Evolutionary conservation across 306 rosid genomes (phyloP).

Genomic region (Glycine latifolia): DNA sequence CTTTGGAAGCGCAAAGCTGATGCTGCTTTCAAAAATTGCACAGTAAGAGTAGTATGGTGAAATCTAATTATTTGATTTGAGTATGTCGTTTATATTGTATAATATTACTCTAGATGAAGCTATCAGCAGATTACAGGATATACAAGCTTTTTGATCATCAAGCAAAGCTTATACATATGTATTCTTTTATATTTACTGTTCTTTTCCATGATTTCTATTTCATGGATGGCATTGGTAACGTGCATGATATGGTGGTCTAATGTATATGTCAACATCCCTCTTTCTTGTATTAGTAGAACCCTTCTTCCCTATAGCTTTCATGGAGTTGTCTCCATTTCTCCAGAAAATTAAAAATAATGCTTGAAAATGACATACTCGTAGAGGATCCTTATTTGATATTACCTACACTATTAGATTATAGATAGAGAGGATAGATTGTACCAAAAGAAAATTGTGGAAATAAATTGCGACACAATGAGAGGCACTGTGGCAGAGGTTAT

Average conservation of each 20-base stretch:
- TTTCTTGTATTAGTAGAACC: constrained; percentile 4
- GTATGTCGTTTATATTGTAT: constrained; percentile 8
- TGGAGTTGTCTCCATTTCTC: neutral
- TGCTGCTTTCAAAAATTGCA: constrained; percentile 79
- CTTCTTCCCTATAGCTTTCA: constrained; percentile 2
- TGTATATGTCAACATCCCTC: neutral
- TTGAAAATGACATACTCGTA: neutral
- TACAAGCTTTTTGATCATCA: neutral
- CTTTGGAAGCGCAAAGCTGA: constrained; percentile 98
- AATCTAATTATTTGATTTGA: constrained; percentile 18
- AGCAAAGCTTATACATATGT: neutral
- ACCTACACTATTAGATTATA: neutral
- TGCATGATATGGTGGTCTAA: neutral
- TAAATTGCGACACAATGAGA: neutral
- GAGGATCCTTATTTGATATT: neutral
- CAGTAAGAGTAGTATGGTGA: constrained; percentile 57
- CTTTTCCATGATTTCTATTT: constrained; percentile 2
- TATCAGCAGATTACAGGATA: neutral
- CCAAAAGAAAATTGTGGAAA: neutral
- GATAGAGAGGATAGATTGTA: neutral
- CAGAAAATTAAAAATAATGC: neutral
- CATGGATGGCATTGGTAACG: neutral
- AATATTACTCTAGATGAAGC: neutral
- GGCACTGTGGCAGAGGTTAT: neutral
- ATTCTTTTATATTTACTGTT: neutral